These are phyloP conservation scores for Aquilaria sinensis DNA, from an alignment of 345 rosid genomes.

Conservation along the genomic window DNA sequence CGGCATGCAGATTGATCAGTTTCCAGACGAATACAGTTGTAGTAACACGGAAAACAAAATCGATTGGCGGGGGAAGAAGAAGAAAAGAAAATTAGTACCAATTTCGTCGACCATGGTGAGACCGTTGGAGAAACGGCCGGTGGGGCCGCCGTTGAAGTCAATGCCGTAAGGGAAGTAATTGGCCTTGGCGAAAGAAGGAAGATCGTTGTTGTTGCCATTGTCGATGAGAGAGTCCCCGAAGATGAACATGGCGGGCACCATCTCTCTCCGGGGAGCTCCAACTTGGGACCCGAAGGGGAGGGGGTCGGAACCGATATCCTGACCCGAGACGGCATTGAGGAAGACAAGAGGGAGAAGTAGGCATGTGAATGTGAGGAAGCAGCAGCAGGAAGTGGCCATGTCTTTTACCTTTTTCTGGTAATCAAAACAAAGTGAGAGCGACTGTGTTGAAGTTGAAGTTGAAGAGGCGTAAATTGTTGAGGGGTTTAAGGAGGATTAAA, in stretches of 20 bases:
- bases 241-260: slow-evolving; percentile 87
- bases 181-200: slow-evolving; percentile 86
- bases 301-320: slow-evolving; percentile 12
- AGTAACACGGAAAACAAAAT: not conserved
- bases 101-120: slow-evolving; percentile 91
- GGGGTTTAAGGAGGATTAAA: not conserved
- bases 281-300: slow-evolving; percentile 15
- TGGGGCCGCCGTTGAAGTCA: slow-evolving; percentile 89
- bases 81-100: slow-evolving; percentile 26
- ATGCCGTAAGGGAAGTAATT: slow-evolving; percentile 94
- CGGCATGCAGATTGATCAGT: slow-evolving; percentile 4
- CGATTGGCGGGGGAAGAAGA: too few relatives aligned
- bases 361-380: not conserved
- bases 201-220: slow-evolving; percentile 86
- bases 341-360: not conserved
- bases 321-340: slow-evolving; percentile 11
- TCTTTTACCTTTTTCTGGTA: too few relatives aligned
- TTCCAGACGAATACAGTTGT: not conserved
- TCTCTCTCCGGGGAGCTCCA: slow-evolving; percentile 23
- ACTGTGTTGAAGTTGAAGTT: not conserved
- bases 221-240: slow-evolving; percentile 95
- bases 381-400: not conserved
- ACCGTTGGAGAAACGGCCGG: slow-evolving; percentile 98
- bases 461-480: not conserved
- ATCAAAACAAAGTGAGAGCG: too few relatives aligned